Conservation (phyloP, 2,329 filamentous ascomycete genomes). For the Chrysosporium queenslandicum region DNA sequence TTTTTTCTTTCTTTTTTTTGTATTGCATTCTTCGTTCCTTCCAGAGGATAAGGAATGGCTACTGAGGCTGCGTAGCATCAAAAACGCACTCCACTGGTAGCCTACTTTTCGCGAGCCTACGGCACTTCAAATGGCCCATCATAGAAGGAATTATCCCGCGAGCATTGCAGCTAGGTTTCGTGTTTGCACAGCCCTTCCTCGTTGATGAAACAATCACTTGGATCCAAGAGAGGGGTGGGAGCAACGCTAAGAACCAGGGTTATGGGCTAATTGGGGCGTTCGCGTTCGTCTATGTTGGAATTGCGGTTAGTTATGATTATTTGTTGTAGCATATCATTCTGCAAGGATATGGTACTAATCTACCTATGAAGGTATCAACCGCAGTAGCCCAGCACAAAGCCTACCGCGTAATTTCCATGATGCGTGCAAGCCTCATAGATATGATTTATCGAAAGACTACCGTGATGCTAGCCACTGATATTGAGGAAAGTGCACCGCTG, state of each 20-base stretch:
- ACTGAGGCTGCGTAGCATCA: too few relatives aligned
- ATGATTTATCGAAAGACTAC: neutral
- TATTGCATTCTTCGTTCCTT: too few relatives aligned
- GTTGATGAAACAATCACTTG: neutral
- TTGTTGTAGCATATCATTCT: too few relatives aligned
- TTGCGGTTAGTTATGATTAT: conserved; percentile 1
- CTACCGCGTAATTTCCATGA: neutral
- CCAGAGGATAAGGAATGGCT: too few relatives aligned
- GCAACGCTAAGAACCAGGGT: neutral
- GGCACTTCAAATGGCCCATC: too few relatives aligned
- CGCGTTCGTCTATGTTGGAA: conserved; percentile 4
- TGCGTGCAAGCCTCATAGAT: neutral
- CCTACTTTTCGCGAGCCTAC: too few relatives aligned
- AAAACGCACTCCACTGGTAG: too few relatives aligned
- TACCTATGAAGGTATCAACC: neutral
- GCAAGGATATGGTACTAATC: too few relatives aligned
- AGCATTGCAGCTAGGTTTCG: too few relatives aligned
- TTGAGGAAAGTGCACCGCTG: conserved; percentile 10
- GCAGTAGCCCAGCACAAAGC: neutral
- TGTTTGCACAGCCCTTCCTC: neutral
- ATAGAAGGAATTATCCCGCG: too few relatives aligned
- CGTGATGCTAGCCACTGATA: neutral
- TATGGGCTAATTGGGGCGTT: conserved; percentile 1
- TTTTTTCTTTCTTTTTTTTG: too few relatives aligned
- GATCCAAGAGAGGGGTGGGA: neutral